Evolutionary conservation across 1,284 basidiomycete genomes (phyloP).

Genomic region (Pseudozyma hubeiensis): DNA sequence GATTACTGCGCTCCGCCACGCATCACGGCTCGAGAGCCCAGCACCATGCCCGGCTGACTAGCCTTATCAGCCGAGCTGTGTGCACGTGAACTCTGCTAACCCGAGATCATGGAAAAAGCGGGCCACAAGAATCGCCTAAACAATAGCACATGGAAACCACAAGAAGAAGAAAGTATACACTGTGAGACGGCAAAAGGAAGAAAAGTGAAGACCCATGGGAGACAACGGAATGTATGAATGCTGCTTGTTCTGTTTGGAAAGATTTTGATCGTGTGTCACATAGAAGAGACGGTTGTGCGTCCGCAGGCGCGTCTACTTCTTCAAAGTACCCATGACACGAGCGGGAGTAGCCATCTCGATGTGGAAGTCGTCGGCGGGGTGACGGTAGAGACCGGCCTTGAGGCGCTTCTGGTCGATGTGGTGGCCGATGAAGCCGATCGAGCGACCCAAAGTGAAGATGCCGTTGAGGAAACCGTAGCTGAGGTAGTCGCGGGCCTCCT

Average conservation of each 20-base stretch:
- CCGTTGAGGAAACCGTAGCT: conserved; percentile 91
- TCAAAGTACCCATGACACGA: conserved; percentile 60
- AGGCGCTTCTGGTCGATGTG: conserved; percentile 92
- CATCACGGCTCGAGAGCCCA: neutral
- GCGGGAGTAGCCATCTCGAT: conserved; percentile 64
- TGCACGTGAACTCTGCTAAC: neutral
- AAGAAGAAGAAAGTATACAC: conserved; percentile 33
- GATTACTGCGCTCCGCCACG: conserved; percentile 3
- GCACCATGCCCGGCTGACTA: conserved; percentile 27
- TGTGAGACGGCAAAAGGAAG: conserved; percentile 10
- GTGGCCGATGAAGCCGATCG: conserved; percentile 96
- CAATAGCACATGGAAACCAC: conserved; percentile 17
- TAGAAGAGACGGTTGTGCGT: neutral
- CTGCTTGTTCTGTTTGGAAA: conserved; percentile 12
- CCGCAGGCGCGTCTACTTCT: conserved; percentile 29
- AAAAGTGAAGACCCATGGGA: conserved; percentile 16
- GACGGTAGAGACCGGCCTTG: conserved; percentile 67
- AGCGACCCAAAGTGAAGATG: conserved; percentile 94
- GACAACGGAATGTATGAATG: conserved; percentile 16
- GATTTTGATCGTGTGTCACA: neutral
- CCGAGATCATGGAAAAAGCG: neutral
- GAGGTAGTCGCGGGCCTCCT: conserved; percentile 97
- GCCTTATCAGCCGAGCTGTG: conserved; percentile 29
- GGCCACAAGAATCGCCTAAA: conserved; percentile 5
- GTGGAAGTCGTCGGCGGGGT: conserved; percentile 70